Evolutionary conservation across 495 filamentous ascomycete species (phyloP).

Genomic region (Barbatosphaeria neglecta): DNA sequence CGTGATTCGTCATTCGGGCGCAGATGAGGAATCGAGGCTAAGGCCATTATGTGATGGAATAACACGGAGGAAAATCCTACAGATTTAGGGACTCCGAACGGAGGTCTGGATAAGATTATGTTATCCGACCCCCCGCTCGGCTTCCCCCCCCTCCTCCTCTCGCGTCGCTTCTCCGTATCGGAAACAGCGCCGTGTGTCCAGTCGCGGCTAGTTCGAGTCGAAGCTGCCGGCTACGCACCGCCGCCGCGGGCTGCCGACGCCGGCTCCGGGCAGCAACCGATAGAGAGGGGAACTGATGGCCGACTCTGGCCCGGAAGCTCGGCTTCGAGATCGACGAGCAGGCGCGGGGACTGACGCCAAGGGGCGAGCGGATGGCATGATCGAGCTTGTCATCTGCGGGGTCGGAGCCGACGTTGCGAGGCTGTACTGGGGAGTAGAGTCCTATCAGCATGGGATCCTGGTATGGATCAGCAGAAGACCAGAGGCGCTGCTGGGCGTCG

Average conservation of each 20-base stretch:
- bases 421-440: too few relatives aligned
- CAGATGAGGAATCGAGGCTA: constrained; percentile 8
- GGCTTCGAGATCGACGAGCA: not conserved
- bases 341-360: too few relatives aligned
- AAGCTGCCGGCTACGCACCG: not conserved
- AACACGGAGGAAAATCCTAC: not conserved
- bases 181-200: too few relatives aligned
- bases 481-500: too few relatives aligned
- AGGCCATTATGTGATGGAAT: not conserved
- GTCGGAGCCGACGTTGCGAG: too few relatives aligned
- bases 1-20: constrained; percentile 9
- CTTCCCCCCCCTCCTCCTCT: too few relatives aligned
- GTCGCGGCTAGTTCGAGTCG: not conserved
- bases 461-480: too few relatives aligned
- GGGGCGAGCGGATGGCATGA: not conserved
- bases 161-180: not conserved
- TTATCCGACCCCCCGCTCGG: too few relatives aligned
- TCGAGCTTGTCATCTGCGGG: not conserved
- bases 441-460: too few relatives aligned
- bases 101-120: not conserved
- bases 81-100: too few relatives aligned
- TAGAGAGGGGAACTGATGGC: not conserved
- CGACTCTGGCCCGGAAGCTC: not conserved
- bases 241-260: not conserved
- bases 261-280: not conserved